Conservation (phyloP, 169 alveolate genomes). For the Plasmodium coatneyi region DNA sequence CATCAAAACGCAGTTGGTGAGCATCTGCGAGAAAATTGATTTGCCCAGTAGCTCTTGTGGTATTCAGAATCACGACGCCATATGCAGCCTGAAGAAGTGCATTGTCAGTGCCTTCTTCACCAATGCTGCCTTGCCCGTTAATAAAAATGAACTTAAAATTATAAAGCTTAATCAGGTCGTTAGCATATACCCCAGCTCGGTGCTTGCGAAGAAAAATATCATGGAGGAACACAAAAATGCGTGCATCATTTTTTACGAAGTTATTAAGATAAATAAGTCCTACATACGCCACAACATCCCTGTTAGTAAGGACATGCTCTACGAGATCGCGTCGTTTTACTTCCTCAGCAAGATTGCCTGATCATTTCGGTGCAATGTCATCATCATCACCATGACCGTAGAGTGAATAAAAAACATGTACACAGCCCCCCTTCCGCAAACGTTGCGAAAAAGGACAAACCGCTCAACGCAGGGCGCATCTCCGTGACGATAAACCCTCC, state of each 20-base stretch:
- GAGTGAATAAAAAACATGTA: background rate
- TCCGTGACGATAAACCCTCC: background rate
- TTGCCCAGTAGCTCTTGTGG: constrained; percentile 80
- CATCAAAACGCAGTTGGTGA: constrained; percentile 93
- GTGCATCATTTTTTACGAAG: constrained; percentile 72
- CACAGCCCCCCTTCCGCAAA: background rate
- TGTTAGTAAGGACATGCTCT: constrained; percentile 40
- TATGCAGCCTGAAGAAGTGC: constrained; percentile 59
- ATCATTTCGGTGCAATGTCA: background rate
- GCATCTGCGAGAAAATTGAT: constrained; percentile 85
- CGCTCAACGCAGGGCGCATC: background rate
- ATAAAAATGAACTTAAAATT: constrained; percentile 59
- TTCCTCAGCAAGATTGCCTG: constrained; percentile 29
- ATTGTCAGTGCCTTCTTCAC: constrained; percentile 72
- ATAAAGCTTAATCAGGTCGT: constrained; percentile 67
- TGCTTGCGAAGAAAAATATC: constrained; percentile 62
- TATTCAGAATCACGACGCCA: constrained; percentile 47
- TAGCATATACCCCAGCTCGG: constrained; percentile 71
- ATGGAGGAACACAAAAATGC: constrained; percentile 65
- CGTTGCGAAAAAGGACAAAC: background rate
- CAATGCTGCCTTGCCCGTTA: constrained; percentile 64
- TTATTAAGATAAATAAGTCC: constrained; percentile 66
- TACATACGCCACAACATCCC: constrained; percentile 66
- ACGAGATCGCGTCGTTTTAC: constrained; percentile 61
- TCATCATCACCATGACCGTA: background rate